Evolutionary conservation across 805 yeast genomes (phyloP), one percentile per base, ranked within the genome.

Genomic region (Saturnispora quitensis): DNA sequence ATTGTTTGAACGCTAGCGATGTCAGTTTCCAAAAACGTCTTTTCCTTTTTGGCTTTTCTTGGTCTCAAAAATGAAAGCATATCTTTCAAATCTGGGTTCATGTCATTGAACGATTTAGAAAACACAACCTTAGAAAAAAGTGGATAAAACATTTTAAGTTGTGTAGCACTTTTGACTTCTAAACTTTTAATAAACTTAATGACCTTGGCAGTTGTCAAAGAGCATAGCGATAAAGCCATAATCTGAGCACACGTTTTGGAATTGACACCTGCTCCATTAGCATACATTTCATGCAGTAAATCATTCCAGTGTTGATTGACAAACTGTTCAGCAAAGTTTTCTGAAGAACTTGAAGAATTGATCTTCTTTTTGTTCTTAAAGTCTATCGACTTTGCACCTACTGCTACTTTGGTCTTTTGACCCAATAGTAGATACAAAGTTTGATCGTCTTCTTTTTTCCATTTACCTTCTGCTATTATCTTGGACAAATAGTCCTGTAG

Each of bases 261-360:
- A 58, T 77, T 75, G 9, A 77, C 60, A 40, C 85, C 79, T 24
- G 68, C 68, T 5, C 87, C 89, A 50, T 74, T 75, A 9, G 74
- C 74, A 66, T 80, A 84, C 50, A 80, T 62, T 38, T 68, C 70
- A 58, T 85, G 91, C 43, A 86, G 60, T 13, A 66, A 62, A 56
- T 79, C 82, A 17, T 82, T 64, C 89, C 89, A 85, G 10, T 71
- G 66, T 1, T 67, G 59, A 20, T 70, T 70, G 2, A 83, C 78
- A 63, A 84, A 86, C 20, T 58, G 61, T 51, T 78, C 84, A 2
- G 80, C 73, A 63, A 84, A 82, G 2, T 61, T 63, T 6, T 54
- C 40, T 7, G 42, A 38, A 12, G 40, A 28, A 24, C 33, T 15
- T 34, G 31, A 34, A 15, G 36, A 45, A n/a, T 43, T 27, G 15